Evolutionary conservation across 2,329 filamentous ascomycete genomes (phyloP), one percentile per base, ranked within the genome.

Genomic region (Fonsecaea pugnacius): DNA sequence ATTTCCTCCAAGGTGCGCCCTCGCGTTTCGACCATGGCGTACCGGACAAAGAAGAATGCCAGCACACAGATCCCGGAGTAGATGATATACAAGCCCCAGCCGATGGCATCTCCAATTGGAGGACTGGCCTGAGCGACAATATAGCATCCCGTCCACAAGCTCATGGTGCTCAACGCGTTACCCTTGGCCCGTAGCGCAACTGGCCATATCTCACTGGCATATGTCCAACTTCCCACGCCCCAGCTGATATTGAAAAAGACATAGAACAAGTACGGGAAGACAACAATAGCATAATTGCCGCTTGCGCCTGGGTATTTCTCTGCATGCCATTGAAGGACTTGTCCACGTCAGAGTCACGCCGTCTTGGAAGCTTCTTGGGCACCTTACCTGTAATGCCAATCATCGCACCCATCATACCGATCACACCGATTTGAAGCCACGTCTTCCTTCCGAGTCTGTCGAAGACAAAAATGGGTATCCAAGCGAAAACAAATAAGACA

Each of bases 51-150:
- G 2, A 60, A 9, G 32, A 60, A 60, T 16, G 58, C 58, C 30
- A 60, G 33, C 16, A 60, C 58, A 38, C 58, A 60, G n/a, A 60
- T 60, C 18, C 58, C 58, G 14, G 58, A 60, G 27, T 60, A 60
- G 32, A 60, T 60, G 58, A 60, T 60, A 35, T 60, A 60, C 69
- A 81, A 73, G 64, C 82, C 83, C 70, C 83, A 81, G 0, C 77
- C 78, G 9, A 83, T 72, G 1, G 67, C 70, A 0, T 72, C 73
- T 3, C 82, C 71, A 0, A 79, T 80, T 14, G 75, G 75, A 0
- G 82, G 82, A 2, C 77, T 78, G 63, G 81, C 82, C 63, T 83
- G 80, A 4, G 79, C 78, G 60, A 84, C 82, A 18, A 84, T 71
- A 6, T 84, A 72, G 64, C 78, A 80, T 24, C 80, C 62, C 10